Evolutionary conservation across 2,329 filamentous ascomycete genomes (phyloP).

Genomic region (Apiospora pterosperma): DNA sequence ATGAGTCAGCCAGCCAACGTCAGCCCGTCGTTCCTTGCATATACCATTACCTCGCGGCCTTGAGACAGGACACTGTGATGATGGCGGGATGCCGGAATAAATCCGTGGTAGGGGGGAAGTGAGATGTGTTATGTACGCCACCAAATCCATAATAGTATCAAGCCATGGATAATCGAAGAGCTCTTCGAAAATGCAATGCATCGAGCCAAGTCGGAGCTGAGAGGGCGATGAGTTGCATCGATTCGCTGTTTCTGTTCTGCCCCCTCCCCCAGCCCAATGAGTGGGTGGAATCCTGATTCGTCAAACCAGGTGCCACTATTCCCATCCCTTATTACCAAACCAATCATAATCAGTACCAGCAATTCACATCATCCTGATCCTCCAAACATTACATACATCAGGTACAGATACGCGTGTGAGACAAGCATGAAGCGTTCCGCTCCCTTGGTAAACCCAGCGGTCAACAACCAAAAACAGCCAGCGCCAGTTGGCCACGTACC

Average conservation of each 20-base stretch:
- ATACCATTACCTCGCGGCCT: no score
- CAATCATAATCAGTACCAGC: neutral
- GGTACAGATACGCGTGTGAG: neutral
- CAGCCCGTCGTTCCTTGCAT: neutral
- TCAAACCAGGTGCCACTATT: neutral
- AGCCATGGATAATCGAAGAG: neutral
- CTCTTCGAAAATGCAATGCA: neutral
- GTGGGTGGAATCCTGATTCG: neutral
- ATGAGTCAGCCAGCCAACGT: neutral
- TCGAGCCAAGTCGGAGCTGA: neutral
- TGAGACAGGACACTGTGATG: no score
- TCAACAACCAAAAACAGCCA: neutral
- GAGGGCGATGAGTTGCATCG: neutral
- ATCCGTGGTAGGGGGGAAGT: no score
- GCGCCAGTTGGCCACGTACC: neutral
- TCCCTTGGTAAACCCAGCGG: neutral
- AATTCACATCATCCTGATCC: neutral
- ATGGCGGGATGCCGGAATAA: no score
- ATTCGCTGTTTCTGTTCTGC: neutral
- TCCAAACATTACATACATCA: neutral
- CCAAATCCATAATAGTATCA: neutral
- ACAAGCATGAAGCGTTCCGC: slow-evolving; percentile 1
- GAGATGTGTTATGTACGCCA: neutral
- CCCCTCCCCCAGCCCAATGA: no score
- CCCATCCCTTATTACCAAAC: neutral